These are phyloP conservation scores for Colletotrichum caudatum DNA, from an alignment of 2,329 filamentous ascomycete species.

Conservation along the genomic window DNA sequence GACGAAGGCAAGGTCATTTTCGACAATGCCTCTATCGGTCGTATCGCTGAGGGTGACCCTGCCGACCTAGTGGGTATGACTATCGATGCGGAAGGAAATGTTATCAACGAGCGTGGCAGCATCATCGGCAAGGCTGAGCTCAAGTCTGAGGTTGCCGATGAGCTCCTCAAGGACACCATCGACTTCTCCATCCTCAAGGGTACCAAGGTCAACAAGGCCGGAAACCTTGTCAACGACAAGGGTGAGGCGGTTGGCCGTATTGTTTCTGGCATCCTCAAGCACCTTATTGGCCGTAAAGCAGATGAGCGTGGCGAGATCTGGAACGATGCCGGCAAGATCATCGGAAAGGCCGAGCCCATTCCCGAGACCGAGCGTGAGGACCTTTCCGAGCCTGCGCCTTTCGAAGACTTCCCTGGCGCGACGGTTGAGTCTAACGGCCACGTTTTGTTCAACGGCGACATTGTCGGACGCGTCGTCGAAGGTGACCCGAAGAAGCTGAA, in stretches of 20 bases:
- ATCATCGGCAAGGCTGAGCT: constrained; percentile 52
- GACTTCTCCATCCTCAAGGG: constrained; percentile 65
- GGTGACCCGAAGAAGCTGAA: constrained; percentile 73
- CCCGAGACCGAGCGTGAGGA: constrained; percentile 66
- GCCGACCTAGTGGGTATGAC: constrained; percentile 51
- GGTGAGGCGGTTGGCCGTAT: constrained; percentile 71
- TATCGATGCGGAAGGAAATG: constrained; percentile 53
- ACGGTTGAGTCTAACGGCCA: constrained; percentile 65
- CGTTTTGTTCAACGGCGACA: constrained; percentile 63
- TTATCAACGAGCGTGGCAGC: constrained; percentile 53
- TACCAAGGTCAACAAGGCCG: constrained; percentile 69
- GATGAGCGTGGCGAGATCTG: constrained; percentile 78
- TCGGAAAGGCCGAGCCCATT: constrained; percentile 75
- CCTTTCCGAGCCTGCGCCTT: constrained; percentile 61
- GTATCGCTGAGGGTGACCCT: constrained; percentile 54
- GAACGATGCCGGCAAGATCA: constrained; percentile 75
- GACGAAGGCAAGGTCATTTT: constrained; percentile 54
- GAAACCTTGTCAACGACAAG: constrained; percentile 67
- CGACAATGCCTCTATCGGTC: constrained; percentile 52
- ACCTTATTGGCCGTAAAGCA: constrained; percentile 72
- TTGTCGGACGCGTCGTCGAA: constrained; percentile 71
- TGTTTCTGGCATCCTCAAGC: constrained; percentile 71
- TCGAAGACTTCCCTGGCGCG: constrained; percentile 69
- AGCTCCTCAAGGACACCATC: constrained; percentile 46
- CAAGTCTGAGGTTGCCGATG: constrained; percentile 49